Conservation (phyloP, 495 filamentous ascomycete genomes). For the Aspergillus cavernicola region DNA sequence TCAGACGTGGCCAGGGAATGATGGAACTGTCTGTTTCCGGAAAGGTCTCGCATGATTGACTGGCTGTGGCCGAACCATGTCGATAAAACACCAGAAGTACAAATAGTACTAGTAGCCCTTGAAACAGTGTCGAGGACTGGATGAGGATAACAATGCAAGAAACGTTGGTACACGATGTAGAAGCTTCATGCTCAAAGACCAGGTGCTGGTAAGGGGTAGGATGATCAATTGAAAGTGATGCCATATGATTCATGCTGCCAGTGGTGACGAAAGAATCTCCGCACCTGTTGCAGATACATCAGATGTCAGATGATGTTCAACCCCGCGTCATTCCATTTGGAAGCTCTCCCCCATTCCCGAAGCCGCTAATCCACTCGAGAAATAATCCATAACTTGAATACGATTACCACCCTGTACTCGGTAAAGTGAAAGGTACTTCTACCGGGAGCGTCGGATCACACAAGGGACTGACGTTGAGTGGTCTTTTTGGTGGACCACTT, state of each 20-base stretch:
- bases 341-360: background rate
- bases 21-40: slow-evolving; percentile 1
- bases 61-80: background rate
- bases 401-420: too few species aligned
- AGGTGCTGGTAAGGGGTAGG: background rate
- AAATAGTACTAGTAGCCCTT: too few species aligned
- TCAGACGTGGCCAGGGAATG: too few species aligned
- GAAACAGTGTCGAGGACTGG: too few species aligned
- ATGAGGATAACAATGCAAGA: too few species aligned
- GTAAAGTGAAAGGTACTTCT: background rate
- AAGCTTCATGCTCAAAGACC: background rate
- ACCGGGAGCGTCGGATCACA: slow-evolving; percentile 21
- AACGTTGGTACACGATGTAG: too few species aligned
- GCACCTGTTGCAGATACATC: slow-evolving; percentile 11
- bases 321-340: slow-evolving; percentile 5
- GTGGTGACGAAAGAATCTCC: slow-evolving; percentile 15
- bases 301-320: slow-evolving; percentile 15
- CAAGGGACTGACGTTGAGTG: slow-evolving; percentile 35
- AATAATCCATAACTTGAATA: too few species aligned
- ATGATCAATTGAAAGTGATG: background rate
- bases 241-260: background rate
- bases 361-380: too few species aligned
- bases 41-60: slow-evolving; percentile 5
- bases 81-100: too few species aligned
- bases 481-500: background rate